These are phyloP conservation scores for Pistacia vera DNA, from an alignment of 345 rosid species.

Conservation along the genomic window DNA sequence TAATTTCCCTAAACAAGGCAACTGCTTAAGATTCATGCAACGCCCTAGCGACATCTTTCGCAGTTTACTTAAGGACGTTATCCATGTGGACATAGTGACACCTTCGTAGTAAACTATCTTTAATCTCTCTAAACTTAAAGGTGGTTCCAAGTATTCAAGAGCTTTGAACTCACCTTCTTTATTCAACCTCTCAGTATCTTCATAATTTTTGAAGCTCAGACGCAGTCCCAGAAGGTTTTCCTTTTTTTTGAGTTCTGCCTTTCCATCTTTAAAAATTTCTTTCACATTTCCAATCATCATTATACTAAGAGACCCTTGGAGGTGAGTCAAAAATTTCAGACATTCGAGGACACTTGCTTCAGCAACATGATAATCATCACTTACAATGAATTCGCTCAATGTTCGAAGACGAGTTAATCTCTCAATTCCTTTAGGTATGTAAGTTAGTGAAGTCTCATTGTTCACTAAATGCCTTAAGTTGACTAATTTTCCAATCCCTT, in stretches of 20 bases:
- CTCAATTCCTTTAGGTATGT: conserved; percentile 18
- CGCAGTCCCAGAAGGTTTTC: background rate
- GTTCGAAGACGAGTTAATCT: conserved; percentile 2
- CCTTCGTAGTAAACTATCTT: background rate
- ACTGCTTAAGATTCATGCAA: too few relatives aligned
- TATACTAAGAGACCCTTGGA: background rate
- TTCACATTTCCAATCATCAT: background rate
- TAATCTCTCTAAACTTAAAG: background rate
- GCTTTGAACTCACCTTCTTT: background rate
- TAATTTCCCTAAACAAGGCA: too few relatives aligned
- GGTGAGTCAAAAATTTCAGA: background rate
- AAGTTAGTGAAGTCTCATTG: background rate
- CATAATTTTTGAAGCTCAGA: background rate
- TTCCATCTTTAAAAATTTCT: background rate
- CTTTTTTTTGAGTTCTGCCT: background rate
- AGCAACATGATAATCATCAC: background rate
- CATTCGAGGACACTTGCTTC: background rate
- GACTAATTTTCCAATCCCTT: background rate
- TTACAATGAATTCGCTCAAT: background rate
- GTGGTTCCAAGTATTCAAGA: background rate
- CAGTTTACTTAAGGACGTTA: too few relatives aligned
- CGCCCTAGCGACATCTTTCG: too few relatives aligned
- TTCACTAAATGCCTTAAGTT: conserved; percentile 3
- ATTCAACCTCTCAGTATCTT: background rate
- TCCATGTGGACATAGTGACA: too few relatives aligned